Evolutionary conservation across 805 yeast species (phyloP).

Genomic region (Barnettozyma sp.): DNA sequence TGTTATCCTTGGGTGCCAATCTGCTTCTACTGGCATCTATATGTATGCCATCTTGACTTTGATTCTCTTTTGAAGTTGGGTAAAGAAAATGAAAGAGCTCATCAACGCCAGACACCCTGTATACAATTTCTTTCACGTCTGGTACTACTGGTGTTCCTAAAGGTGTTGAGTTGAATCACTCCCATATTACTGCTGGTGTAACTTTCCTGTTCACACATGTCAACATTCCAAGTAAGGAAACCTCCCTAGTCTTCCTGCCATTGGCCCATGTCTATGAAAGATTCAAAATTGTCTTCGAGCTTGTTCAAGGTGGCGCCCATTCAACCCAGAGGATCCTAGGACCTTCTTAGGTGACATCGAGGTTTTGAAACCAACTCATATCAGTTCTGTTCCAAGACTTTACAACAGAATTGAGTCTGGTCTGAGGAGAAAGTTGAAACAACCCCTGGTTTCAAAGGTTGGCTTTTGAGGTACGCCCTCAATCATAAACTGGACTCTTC

Average conservation of each 20-base stretch:
- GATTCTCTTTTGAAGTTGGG: slow-evolving; percentile 35
- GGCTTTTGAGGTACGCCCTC: slow-evolving; percentile 33
- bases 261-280: slow-evolving; percentile 56
- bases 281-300: slow-evolving; percentile 34
- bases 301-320: slow-evolving; percentile 46
- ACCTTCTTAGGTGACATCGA: slow-evolving; percentile 54
- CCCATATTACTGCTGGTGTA: slow-evolving; percentile 43
- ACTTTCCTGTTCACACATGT: slow-evolving; percentile 35
- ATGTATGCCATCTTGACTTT: too few species aligned
- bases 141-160: slow-evolving; percentile 75
- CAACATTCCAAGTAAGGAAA: slow-evolving; percentile 24
- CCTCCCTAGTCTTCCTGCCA: slow-evolving; percentile 42
- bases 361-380: slow-evolving; percentile 43
- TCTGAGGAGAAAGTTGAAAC: slow-evolving; percentile 39
- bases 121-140: slow-evolving; percentile 65
- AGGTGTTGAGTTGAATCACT: slow-evolving; percentile 56
- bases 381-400: slow-evolving; percentile 59
- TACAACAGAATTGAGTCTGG: slow-evolving; percentile 56
- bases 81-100: slow-evolving; percentile 34
- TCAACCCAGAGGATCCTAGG: slow-evolving; percentile 43
- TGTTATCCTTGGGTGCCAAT: too few species aligned
- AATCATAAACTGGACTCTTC: slow-evolving; percentile 32
- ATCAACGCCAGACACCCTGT: slow-evolving; percentile 46
- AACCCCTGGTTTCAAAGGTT: slow-evolving; percentile 40
- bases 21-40: too few species aligned